phyloP scores from a whole-genome alignment of 2,329 filamentous ascomycete genomes.

The Scorias spongiosa region DNA sequence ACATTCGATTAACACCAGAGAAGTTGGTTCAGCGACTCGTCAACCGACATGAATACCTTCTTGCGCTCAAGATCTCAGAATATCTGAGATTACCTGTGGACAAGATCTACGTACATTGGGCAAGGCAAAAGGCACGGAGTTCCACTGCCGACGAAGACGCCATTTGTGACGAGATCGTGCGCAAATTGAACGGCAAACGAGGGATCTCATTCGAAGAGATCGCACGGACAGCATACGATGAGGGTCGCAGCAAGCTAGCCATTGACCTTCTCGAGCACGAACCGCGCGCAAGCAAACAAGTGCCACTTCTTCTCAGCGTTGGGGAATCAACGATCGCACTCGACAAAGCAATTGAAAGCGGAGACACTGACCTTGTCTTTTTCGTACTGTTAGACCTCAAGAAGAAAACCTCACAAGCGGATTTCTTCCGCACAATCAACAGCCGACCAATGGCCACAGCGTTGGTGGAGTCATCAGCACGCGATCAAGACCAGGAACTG shows the following conservation, averaged over 20 bases:
- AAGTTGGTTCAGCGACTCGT: conserved; percentile 73
- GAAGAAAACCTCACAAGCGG: conserved; percentile 76
- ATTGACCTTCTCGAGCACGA: conserved; percentile 88
- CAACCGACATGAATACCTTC: conserved; percentile 77
- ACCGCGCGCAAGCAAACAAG: conserved; percentile 85
- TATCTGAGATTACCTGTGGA: conserved; percentile 78
- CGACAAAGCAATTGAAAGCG: conserved; percentile 91
- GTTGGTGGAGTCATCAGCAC: conserved; percentile 72
- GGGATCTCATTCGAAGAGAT: conserved; percentile 95
- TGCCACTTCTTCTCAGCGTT: conserved; percentile 84
- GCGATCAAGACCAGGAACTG: conserved; percentile 62
- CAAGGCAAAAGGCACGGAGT: conserved; percentile 77
- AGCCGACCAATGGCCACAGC: conserved; percentile 71
- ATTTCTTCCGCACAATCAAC: conserved; percentile 87
- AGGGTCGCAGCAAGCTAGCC: conserved; percentile 75
- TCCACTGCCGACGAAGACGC: conserved; percentile 76
- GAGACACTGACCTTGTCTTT: conserved; percentile 84
- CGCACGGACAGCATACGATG: conserved; percentile 81
- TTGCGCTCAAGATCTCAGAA: conserved; percentile 76
- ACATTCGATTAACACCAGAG: conserved; percentile 77
- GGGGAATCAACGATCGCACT: conserved; percentile 89
- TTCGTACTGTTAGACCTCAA: conserved; percentile 78
- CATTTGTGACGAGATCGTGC: conserved; percentile 74
- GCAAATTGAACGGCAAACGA: conserved; percentile 70
- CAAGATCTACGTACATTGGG: conserved; percentile 92